Evolutionary conservation across 2,329 filamentous ascomycete species (phyloP), one percentile per base, ranked within the genome.

Genomic region (Ophiostoma piceae): DNA sequence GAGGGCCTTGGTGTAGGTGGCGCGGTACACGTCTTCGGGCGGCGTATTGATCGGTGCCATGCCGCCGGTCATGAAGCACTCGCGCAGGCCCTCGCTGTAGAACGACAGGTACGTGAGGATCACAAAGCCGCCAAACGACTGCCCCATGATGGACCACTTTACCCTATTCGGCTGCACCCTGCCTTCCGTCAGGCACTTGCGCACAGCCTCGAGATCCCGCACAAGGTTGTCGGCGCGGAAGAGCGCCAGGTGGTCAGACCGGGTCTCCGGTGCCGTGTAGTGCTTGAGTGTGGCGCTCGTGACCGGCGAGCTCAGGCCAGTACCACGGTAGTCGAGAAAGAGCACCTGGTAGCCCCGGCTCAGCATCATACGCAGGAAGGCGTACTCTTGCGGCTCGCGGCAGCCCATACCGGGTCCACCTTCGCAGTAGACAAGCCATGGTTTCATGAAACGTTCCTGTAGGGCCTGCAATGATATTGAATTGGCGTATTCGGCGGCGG

Each of bases 141-240:
- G 94, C 9, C 94, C 94, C 72, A 96, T 90, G 39, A 95, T 85
- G 71, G 88, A 90, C 94, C 94, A 97, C 77, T 89, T 88, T 77
- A 90, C 88, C 29, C 85, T 82, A 3, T 8, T 14, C 32, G 29
- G 9, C 14, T 70, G 57, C 0, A 90, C 88, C 75, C 88, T 91
- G 68, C 88, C 87, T 5, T 83, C 81, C 0, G 91, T 95, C 69
- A 98, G 82, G 54, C 85, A 89, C 75, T 88, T 85, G 5, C 94
- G 87, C 41, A 98, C 87, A 4, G 94, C 92, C 77, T 98, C 94
- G 73, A 90, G 92, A 76, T 98, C 94, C 66, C 87, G 88, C 57
- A 98, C 93, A 68, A 96, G 96, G 76, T 86, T 95, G 79, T 97
- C 94, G 43, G 94, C 93, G 60, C 94, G 87, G 82, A 97, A 97